Conservation (phyloP, 441 rosid genomes). For the Gossypium trilobum region DNA sequence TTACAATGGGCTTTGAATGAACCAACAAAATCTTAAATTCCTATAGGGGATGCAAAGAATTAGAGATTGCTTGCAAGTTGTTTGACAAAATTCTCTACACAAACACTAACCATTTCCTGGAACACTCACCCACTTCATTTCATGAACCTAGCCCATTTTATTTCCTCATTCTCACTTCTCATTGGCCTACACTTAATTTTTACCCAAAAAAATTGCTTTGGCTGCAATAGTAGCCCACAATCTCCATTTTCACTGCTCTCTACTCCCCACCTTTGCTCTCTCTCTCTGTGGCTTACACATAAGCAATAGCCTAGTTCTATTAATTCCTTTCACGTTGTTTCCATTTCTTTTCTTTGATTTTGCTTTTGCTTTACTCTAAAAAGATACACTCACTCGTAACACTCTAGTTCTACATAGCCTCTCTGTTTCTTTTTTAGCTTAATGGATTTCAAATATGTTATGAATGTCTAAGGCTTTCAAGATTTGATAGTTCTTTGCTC, state of each 20-base stretch:
- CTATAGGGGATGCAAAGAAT: too few species aligned
- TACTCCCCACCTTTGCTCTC: constrained; percentile 47
- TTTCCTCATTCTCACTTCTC: not conserved
- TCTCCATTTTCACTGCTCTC: constrained; percentile 43
- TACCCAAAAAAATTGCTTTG: not conserved
- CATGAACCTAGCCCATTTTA: constrained; percentile 15
- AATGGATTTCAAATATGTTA: constrained; percentile 13
- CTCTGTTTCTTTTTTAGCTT: not conserved
- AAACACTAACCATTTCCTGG: too few species aligned
- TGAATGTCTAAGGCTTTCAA: constrained; percentile 22
- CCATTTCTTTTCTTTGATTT: not conserved
- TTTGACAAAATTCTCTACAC: too few species aligned
- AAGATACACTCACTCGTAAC: constrained; percentile 7
- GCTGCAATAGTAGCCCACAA: constrained; percentile 34
- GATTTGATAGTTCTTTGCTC: constrained; percentile 29
- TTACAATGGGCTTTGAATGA: too few species aligned
- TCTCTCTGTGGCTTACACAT: constrained; percentile 10
- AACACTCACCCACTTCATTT: not conserved
- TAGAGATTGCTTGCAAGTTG: too few species aligned
- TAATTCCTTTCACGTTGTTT: not conserved
- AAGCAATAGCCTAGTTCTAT: constrained; percentile 9
- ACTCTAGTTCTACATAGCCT: constrained; percentile 15
- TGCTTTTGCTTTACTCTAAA: constrained; percentile 5
- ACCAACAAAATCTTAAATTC: too few species aligned
- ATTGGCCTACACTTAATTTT: constrained; percentile 21